Conservation (phyloP, 2,329 filamentous ascomycete species). For the Arthrinium puccinioides region DNA sequence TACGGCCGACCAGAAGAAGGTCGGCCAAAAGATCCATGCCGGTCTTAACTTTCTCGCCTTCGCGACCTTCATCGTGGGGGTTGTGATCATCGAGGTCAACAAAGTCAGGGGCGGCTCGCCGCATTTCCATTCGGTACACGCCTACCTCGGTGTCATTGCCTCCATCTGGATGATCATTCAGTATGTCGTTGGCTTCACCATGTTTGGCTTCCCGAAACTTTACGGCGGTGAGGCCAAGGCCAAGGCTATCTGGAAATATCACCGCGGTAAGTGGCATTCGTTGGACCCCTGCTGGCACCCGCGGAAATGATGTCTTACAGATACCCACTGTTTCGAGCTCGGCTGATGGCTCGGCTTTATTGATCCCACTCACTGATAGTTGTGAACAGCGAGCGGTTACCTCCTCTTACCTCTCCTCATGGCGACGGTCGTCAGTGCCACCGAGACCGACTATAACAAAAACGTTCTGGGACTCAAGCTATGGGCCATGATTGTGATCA, state of each 20-base stretch:
- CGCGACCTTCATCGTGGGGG: slow-evolving; percentile 53
- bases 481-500: slow-evolving; percentile 66
- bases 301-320: too few species aligned
- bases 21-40: slow-evolving; percentile 57
- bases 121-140: slow-evolving; percentile 78
- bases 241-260: slow-evolving; percentile 84
- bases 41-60: slow-evolving; percentile 61
- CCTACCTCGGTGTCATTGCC: slow-evolving; percentile 71
- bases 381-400: slow-evolving; percentile 75
- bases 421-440: slow-evolving; percentile 67
- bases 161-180: slow-evolving; percentile 66
- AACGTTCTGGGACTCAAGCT: slow-evolving; percentile 63
- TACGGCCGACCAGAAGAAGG: slow-evolving; percentile 63
- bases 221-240: slow-evolving; percentile 76
- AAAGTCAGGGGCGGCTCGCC: slow-evolving; percentile 60
- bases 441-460: slow-evolving; percentile 67
- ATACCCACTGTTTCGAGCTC: too few species aligned
- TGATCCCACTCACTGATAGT: too few species aligned
- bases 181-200: slow-evolving; percentile 71
- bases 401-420: slow-evolving; percentile 61
- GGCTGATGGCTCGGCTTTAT: too few species aligned
- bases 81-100: slow-evolving; percentile 74
- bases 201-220: slow-evolving; percentile 61
- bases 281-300: too few species aligned
- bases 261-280: too few species aligned